Base-by-base conservation (phyloP, 371 early-diverging fungal genomes). In the Pancytospora philotis region DNA sequence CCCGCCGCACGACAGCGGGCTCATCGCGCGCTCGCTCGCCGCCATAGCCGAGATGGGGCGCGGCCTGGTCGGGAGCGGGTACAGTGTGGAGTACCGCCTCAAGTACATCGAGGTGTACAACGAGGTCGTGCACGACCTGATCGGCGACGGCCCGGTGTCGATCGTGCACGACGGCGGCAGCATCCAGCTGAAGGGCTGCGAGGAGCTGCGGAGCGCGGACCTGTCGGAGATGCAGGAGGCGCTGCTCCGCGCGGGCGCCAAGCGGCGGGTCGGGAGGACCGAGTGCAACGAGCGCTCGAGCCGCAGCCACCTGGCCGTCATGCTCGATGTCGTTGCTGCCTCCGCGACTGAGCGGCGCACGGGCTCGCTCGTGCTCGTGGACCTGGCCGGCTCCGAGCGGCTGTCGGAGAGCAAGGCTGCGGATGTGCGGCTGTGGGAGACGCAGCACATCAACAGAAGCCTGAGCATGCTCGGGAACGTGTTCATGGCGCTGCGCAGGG, bases 381-480 rank as follows among this genome's bases (percentile, higher is more conserved):
- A 98, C 87, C 82, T 98, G 76, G 99, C 99, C 37, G 98, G 99
- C 77, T 95, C 95, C 30, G 97, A 98, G 84, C 92, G 94, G 37
- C 80, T 95, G 16, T 84, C 87, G 0, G 76, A 83, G 62, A 90
- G 90, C 0, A 89, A 89, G 6, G 89, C 93, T 0, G 87, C 86
- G 22, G 93, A 94, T 16, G 88, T 90, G 52, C 81, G 93, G 41
- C 81, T 95, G 41, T 87, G 87, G 74, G 95, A 98, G 74, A 90
- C 93, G 1, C 89, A 91, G 76, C 88, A 89, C 19, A 98, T 98
- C 72, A 98, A 98, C 82, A 91, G 89, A 80, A 89, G 90, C 76
- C 80, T 98, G 59, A 86, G 86, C 48, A 84, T 86, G 52, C 81
- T 98, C 0, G 90, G 92, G 37, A 91, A 93, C 84, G 96, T 95